phyloP scores from a whole-genome alignment of 2,329 filamentous ascomycete genomes.

The Arthrobotrys iridis region DNA sequence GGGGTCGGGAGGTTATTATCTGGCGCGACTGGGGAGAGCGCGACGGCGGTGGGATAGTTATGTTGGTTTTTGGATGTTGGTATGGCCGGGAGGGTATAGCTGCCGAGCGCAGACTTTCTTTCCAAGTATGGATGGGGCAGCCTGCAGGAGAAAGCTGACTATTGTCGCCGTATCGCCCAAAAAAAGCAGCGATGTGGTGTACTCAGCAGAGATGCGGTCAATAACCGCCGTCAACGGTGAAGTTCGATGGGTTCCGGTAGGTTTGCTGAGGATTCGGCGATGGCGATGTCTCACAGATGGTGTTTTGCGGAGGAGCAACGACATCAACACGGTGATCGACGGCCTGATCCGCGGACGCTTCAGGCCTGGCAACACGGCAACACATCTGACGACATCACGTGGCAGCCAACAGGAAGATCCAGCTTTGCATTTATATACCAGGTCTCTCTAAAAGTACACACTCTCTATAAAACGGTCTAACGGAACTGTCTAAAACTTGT shows the following conservation, averaged over 20 bases:
- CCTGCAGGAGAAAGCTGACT: conserved; percentile 31
- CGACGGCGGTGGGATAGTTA: conserved; percentile 30
- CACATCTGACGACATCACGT: neutral
- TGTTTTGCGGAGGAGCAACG: conserved; percentile 27
- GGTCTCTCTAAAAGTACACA: conserved; percentile 9
- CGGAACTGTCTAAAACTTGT: conserved; percentile 29
- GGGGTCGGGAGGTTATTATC: conserved; percentile 7
- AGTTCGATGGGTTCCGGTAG: neutral
- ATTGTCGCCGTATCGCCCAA: neutral
- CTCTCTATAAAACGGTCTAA: neutral
- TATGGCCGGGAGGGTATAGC: conserved; percentile 42
- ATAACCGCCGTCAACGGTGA: neutral
- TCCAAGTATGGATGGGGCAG: conserved; percentile 40
- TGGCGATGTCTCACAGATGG: conserved; percentile 30
- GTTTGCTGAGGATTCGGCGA: conserved; percentile 3
- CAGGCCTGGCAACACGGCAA: conserved; percentile 48
- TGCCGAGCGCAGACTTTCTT: conserved; percentile 29
- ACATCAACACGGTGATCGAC: conserved; percentile 27
- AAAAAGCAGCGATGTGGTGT: neutral
- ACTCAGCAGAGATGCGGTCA: no score
- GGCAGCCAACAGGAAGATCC: neutral
- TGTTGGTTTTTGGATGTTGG: neutral
- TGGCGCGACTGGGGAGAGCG: conserved; percentile 21
- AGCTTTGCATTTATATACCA: neutral
- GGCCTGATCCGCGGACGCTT: conserved; percentile 39